Base-by-base conservation (phyloP, 805 yeast species). In the Wickerhamiella occidentalis region DNA sequence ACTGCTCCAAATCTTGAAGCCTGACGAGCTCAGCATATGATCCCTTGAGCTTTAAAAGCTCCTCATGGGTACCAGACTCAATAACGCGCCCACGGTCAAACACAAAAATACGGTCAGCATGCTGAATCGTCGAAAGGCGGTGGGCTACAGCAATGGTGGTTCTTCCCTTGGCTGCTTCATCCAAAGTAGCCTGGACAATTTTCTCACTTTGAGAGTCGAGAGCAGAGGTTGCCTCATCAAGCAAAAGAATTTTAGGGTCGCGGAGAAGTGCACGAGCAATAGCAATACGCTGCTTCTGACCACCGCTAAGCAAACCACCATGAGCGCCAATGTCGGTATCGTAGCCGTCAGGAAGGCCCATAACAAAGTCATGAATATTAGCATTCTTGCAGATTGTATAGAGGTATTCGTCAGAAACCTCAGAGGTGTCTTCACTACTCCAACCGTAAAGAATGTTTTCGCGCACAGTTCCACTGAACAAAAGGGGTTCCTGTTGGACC, bases 141-240 rank as follows among this genome's bases (percentile, higher is more conserved):
- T 85, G 95, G 3, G 95, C 95, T 63, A 85, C 83, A 56, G 94
- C 85, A 57, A 85, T 69, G 33, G 86, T 80, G 3, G 95, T 85
- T 58, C 94, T 80, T 35, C 80, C 73, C 40, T 68, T 58, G 53
- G 86, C 85, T 53, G 85, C 90, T 15, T 65, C 70, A 21, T 73
- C 75, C 51, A 81, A 78, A 3, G 94, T 85, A 4, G 68, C 58
- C 64, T 86, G 94, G 49, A 85, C 85, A 59, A 78, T 77, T 36
- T 80, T 71, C 63, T 85, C 95, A 0, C 94, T 84, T 59, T 78
- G 81, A 59, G 73, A 70, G 59, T 78, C 83, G 33, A 78, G 63
- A 1, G 83, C 82, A 3, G 81, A 76, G 0, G 83, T 78, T 5
- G 83, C 83, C 58, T 81, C 88, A 57, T 81, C 88, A 49, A 81